A percentile compares a stretch with the other conserved stretches of the same genome.
Conservation (phyloP, 2,329 filamentous ascomycete genomes). For the Neofusicoccum laricinum region DNA sequence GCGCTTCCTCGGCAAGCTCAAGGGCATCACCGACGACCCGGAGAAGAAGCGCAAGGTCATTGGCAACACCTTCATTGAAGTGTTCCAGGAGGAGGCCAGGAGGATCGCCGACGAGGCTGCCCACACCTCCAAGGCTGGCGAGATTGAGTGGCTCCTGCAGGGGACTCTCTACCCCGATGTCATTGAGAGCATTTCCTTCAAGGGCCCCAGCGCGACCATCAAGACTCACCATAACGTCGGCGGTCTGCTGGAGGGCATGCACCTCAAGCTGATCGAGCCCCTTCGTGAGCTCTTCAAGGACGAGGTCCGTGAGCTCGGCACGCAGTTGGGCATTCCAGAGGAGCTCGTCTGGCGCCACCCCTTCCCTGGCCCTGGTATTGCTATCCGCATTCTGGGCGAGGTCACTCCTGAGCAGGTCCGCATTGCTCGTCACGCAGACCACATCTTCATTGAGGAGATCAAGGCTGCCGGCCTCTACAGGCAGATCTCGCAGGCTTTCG, state of each 20-base stretch:
- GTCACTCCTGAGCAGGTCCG: slow-evolving; percentile 75
- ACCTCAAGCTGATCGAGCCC: slow-evolving; percentile 73
- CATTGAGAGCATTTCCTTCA: slow-evolving; percentile 70
- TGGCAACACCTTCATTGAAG: slow-evolving; percentile 73
- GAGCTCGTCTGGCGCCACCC: slow-evolving; percentile 78
- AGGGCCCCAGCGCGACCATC: slow-evolving; percentile 68
- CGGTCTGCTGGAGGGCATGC: slow-evolving; percentile 61
- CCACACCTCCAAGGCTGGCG: slow-evolving; percentile 64
- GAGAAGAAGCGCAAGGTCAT: slow-evolving; percentile 93
- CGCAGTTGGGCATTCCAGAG: slow-evolving; percentile 66
- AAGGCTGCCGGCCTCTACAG: slow-evolving; percentile 68
- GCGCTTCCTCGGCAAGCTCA: slow-evolving; percentile 71
- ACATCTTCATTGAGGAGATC: slow-evolving; percentile 78
- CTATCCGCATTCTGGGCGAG: slow-evolving; percentile 78
- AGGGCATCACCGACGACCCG: slow-evolving; percentile 70
- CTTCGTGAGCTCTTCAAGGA: slow-evolving; percentile 81
- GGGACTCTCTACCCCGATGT: slow-evolving; percentile 78
- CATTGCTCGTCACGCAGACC: slow-evolving; percentile 73
- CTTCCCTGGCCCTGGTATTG: slow-evolving; percentile 74
- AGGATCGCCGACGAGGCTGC: slow-evolving; percentile 70
- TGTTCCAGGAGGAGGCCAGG: slow-evolving; percentile 78
- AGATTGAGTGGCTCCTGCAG: slow-evolving; percentile 84
- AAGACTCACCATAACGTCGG: slow-evolving; percentile 75
- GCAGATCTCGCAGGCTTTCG: slow-evolving; percentile 68
- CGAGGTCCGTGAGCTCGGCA: slow-evolving; percentile 69